Evolutionary conservation across 352 stramenopile genomes (phyloP), one percentile per base, ranked within the genome.

Genomic region (Phytophthora pisi): DNA sequence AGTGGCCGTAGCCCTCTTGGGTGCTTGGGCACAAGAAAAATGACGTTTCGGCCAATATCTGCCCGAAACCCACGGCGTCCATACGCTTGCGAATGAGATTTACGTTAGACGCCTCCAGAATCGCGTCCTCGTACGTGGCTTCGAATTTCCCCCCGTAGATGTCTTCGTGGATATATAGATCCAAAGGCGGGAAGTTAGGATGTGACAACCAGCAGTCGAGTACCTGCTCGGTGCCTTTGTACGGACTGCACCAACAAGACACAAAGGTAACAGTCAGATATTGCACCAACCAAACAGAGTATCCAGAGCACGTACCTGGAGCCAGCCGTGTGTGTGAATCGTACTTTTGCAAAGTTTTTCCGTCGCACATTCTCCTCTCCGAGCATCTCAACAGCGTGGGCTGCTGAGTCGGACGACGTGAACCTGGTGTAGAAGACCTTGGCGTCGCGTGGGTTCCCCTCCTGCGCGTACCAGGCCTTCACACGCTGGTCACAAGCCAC

Each of bases 1-100:
- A 86, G 68, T 90, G 82, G 31, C 82, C 81, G 51, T 85, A 91
- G 16, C 81, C 82, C 76, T 91, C 83, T 45, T 78, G 70, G 1
- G 52, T 56, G 40, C 81, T 92, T 43, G 83, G 65, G 16, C 78
- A 89, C 26, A 90, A 59, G 45, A 92, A 81, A 28, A 83, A 84
- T 1, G 77, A 51, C 0, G 79, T 49, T 31, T 86, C 70, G 0
- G 74, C 71, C 46, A 92, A 2, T 15, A 86, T 43, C 45, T 75
- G 67, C 7, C 75, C 79, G 51, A 84, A 91, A 5, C 57, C 58
- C 10, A 63, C 30, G 1, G 70, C 43, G 18, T 66, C 53, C 34
- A 86, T 52, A 2, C 31, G 49, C 23, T 66, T 76, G 34, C 64
- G 49, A 34, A 84, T 66, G n/a, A 89, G 31, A 3, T 74, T 52